Evolutionary conservation across 2,329 filamentous ascomycete genomes (phyloP).

Genomic region (Ampelomyces quisqualis): DNA sequence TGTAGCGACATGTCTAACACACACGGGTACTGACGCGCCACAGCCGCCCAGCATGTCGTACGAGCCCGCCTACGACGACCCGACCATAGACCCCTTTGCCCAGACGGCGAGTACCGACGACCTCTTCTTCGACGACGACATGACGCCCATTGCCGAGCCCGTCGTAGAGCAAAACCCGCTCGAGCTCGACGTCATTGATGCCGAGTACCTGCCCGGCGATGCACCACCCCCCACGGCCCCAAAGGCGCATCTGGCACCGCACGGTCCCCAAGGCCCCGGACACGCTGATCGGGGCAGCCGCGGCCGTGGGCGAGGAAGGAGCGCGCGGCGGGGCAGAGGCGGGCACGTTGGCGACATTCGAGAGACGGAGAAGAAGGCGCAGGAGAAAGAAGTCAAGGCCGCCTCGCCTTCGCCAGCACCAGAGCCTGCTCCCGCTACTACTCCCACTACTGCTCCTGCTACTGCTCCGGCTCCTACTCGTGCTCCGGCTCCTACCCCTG

Average conservation of each 20-base stretch:
- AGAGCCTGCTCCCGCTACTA: slow-evolving; percentile 9
- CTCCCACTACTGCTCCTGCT: slow-evolving; percentile 11
- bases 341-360: slow-evolving; percentile 17
- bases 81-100: slow-evolving; percentile 49
- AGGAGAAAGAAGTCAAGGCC: slow-evolving; percentile 21
- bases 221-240: slow-evolving; percentile 19
- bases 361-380: slow-evolving; percentile 15
- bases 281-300: slow-evolving; percentile 33
- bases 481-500: no score
- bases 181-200: slow-evolving; percentile 19
- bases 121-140: slow-evolving; percentile 55
- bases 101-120: slow-evolving; percentile 54
- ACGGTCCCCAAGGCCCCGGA: slow-evolving; percentile 29
- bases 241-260: slow-evolving; percentile 23
- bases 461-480: slow-evolving; percentile 16
- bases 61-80: slow-evolving; percentile 32
- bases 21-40: slow-evolving; percentile 6
- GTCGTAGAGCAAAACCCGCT: slow-evolving; percentile 39
- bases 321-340: slow-evolving; percentile 26
- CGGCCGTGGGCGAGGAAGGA: slow-evolving; percentile 28
- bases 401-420: slow-evolving; percentile 23
- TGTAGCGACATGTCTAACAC: not conserved
- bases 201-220: slow-evolving; percentile 24
- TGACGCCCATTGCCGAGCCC: slow-evolving; percentile 49
- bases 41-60: slow-evolving; percentile 25